Evolutionary conservation across 2,329 filamentous ascomycete genomes (phyloP), one percentile per base, ranked within the genome.

Genomic region (Trichoderma atroviride): DNA sequence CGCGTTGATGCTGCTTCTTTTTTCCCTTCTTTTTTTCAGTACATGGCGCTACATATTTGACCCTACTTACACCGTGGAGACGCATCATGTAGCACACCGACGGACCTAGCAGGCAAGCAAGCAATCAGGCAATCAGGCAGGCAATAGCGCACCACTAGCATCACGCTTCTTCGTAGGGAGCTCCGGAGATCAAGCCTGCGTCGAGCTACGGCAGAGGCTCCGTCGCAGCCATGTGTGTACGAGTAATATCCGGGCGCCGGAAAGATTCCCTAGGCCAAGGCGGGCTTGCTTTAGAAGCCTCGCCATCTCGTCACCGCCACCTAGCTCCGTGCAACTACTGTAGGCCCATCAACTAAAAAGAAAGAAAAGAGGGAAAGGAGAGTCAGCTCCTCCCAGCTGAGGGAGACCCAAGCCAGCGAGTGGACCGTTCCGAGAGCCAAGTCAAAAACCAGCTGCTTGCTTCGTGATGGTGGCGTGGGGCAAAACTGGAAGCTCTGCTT

Each of bases 211-310:
- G 43, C 43, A 22, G 19, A 47, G 9, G 31, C 43, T 52, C 59
- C 60, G 43, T 63, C 43, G 52, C 19, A 47, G 43, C 9, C 43
- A 47, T 22, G 43, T 22, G 35, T 50, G 35, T 24, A 56, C 62
- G 62, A 65, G 62, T 57, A 65, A 56, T 24, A 57, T 56, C 62
- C 62, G 62, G 62, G 62, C 62, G 52, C 62, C 61, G 62, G 62
- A 57, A 56, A 55, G 50, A 56, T 35, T 65, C 62, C 52, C 62
- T 63, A 65, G 52, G 56, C 24, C 62, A 56, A 19, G 52, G 40
- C 52, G 62, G 52, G n/a, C 52, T 43, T 65, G 62, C 52, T 57
- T 31, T 65, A 56, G 50, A 56, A 43, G 33, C 62, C 35, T 56
- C 62, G 14, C 50, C 62, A 56, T 65, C 37, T 40, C 47, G 50